Evolutionary conservation across 495 filamentous ascomycete genomes (phyloP).

Genomic region (Xylaria scruposa): DNA sequence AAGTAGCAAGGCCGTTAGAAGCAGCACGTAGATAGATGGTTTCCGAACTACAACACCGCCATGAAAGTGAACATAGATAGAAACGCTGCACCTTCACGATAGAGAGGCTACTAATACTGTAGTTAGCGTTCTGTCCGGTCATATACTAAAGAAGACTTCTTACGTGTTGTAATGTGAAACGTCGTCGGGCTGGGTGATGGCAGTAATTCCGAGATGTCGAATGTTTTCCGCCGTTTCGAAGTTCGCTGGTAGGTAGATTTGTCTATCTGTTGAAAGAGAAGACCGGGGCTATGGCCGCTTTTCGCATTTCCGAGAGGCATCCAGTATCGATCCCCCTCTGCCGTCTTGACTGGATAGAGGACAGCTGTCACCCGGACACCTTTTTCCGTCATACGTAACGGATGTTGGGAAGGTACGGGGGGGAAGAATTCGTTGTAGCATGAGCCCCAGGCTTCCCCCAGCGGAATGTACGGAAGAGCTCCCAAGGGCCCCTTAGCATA

Average conservation of each 20-base stretch:
- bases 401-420: neutral
- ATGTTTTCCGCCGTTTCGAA: too few species aligned
- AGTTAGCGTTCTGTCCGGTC: neutral
- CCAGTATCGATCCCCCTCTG: neutral
- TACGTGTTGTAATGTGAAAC: neutral
- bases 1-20: neutral
- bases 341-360: neutral
- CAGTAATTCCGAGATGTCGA: neutral
- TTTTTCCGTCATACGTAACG: neutral
- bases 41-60: neutral
- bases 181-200: neutral
- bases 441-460: neutral
- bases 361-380: neutral
- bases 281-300: neutral
- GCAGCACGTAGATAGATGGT: neutral
- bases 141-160: neutral
- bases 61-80: neutral
- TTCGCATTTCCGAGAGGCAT: neutral
- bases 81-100: neutral
- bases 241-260: neutral
- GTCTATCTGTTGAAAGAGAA: neutral
- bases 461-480: too few species aligned
- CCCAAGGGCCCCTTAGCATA: too few species aligned
- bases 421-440: neutral
- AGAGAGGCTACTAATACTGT: neutral